A percentile compares a stretch with the other conserved stretches of the same genome.
Evolutionary conservation across 2,329 filamentous ascomycete genomes (phyloP).

Genomic region (Stachybotrys echinatus): DNA sequence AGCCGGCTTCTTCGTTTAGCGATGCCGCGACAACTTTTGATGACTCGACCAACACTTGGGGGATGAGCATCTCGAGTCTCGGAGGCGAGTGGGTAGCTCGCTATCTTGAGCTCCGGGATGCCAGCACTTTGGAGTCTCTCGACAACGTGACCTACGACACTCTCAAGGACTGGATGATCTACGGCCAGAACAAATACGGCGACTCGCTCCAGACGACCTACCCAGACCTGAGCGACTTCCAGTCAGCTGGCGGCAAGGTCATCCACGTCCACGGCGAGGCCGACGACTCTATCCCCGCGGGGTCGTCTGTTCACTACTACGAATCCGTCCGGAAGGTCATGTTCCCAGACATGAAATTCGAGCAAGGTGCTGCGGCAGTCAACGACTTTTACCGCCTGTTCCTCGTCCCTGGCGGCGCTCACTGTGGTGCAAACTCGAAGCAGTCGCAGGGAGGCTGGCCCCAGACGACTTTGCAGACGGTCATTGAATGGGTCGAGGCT

Average conservation of each 20-base stretch:
- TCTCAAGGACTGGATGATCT: constrained; percentile 44
- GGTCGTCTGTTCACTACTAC: constrained; percentile 48
- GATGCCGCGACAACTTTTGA: constrained; percentile 27
- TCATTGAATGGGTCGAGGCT: constrained; percentile 50
- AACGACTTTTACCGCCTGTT: constrained; percentile 38
- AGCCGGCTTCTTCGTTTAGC: too few relatives aligned
- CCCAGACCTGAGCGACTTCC: constrained; percentile 46
- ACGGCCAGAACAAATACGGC: constrained; percentile 39
- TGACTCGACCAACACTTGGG: constrained; percentile 21
- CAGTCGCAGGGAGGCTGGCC: constrained; percentile 35
- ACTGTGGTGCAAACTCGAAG: constrained; percentile 37
- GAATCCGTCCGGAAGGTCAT: constrained; percentile 45
- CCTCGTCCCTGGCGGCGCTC: constrained; percentile 43
- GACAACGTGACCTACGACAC: constrained; percentile 46
- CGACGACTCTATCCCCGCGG: constrained; percentile 45
- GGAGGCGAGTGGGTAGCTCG: constrained; percentile 31
- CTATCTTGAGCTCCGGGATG: constrained; percentile 30
- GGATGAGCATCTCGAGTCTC: constrained; percentile 18
- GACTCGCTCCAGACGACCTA: constrained; percentile 49
- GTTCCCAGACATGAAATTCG: constrained; percentile 33
- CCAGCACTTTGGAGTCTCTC: constrained; percentile 29
- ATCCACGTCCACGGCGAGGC: constrained; percentile 53
- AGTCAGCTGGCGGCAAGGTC: constrained; percentile 45
- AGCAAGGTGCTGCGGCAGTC: constrained; percentile 33
- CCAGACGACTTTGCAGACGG: constrained; percentile 36